Base-by-base conservation (phyloP, 768 basidiomycete genomes). In the Rhodosporidiobolus sp. region DNA sequence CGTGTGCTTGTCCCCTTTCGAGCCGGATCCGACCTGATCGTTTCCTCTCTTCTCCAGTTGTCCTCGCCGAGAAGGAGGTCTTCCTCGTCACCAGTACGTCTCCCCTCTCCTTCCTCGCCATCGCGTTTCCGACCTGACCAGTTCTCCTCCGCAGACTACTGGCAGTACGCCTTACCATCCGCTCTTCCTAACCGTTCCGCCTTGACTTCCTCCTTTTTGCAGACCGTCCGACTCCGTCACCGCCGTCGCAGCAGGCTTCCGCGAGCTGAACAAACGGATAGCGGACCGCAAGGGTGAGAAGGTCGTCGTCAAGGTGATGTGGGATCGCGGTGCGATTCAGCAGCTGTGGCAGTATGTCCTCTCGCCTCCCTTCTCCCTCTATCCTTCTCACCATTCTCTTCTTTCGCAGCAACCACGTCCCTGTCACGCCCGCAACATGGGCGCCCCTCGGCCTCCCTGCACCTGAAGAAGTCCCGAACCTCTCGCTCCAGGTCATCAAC, bases 221-320 rank as follows among this genome's bases (percentile, higher is more conserved):
- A 87, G 78, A 80, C 84, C 57, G 84, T 76, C 86, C 12, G 83
- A 85, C 71, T 84, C 85, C 4, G 85, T 86, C 20, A 83, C 79
- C 50, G 83, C 83, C 55, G 82, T 89, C 72, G 82, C 84, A 6
- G 81, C 84, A n/a, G 86, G 85, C 0, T 80, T 88, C 38, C 81
- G 82, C 0, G 82, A 88, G 67, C 82, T 89, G 14, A 86, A 86
- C 20, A 83, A 80, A 50, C 81, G 85, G 16, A 83, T 85, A 9
- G 82, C 83, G 52, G 81, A 81, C 59, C 82, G 84, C 28, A 83
- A 81, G 7, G 77, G 82, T 34, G 81, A 82, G 65, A 85, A 83
- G 70, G 83, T 87, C 24, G 83, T 89, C 63, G 85, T 88, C 75
- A 89, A 89, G 80, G 75, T 89, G 78, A 85, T 89, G 75, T 90